Percentiles rank a stretch among this genome's conserved stretches.
phyloP scores from a whole-genome alignment of 805 yeast species.

The Diddensiella transvaalensis region DNA sequence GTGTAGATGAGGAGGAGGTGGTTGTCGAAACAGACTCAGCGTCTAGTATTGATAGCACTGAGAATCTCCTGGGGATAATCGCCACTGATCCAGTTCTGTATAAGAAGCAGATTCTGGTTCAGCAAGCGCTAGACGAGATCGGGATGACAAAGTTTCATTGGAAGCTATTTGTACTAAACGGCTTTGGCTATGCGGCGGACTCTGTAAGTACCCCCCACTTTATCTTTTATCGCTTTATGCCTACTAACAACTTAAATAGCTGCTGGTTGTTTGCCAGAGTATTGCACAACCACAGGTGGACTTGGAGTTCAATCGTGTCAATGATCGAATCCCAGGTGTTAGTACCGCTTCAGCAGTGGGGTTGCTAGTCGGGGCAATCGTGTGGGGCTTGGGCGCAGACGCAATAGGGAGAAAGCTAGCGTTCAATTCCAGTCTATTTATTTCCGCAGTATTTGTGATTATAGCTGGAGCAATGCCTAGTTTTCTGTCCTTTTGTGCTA shows the following conservation, averaged over 20 bases:
- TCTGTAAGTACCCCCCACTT: conserved; percentile 29
- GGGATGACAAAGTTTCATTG: conserved; percentile 57
- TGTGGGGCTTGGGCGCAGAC: conserved; percentile 57
- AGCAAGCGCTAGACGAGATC: conserved; percentile 55
- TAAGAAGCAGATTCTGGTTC: conserved; percentile 35
- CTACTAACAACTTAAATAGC: conserved; percentile 17
- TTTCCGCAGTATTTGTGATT: conserved; percentile 48
- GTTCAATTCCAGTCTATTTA: conserved; percentile 46
- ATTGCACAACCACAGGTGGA: conserved; percentile 46
- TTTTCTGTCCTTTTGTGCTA: conserved; percentile 47
- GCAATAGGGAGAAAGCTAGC: conserved; percentile 51
- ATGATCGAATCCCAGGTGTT: conserved; percentile 40
- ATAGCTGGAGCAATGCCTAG: conserved; percentile 51
- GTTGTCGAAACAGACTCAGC: neutral
- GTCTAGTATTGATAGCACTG: neutral
- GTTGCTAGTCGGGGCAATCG: conserved; percentile 48
- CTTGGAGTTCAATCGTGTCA: conserved; percentile 41
- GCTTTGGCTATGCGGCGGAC: conserved; percentile 56
- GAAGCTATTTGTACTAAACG: conserved; percentile 47
- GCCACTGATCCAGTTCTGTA: conserved; percentile 12
- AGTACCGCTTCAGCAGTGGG: conserved; percentile 50
- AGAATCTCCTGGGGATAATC: conserved; percentile 11
- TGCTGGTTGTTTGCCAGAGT: conserved; percentile 46
- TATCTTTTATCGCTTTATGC: too few relatives aligned
- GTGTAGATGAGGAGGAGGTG: neutral